phyloP scores from a whole-genome alignment of 495 filamentous ascomycete species.

The Podospora sp. region DNA sequence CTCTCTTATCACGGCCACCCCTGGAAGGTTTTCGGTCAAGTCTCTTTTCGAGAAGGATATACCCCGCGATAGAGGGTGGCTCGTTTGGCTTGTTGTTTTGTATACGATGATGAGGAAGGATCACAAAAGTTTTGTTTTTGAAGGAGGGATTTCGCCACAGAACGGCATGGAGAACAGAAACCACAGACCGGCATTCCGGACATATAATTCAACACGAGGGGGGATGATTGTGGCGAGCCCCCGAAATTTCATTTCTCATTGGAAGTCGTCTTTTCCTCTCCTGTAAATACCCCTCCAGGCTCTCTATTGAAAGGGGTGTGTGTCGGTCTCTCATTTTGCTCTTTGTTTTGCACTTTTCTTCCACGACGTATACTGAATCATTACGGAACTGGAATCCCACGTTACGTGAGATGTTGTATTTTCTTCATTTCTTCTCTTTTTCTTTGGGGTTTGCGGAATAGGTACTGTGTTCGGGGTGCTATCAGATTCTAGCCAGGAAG shows the following conservation, averaged over 20 bases:
- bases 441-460: background rate
- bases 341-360: background rate
- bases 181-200: background rate
- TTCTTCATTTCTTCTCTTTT: background rate
- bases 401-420: background rate
- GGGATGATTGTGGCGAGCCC: background rate
- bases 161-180: background rate
- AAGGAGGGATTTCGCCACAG: background rate
- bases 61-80: slow-evolving; percentile 6
- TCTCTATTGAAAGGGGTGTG: background rate
- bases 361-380: background rate
- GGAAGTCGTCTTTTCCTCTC: background rate
- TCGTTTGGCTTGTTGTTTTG: background rate
- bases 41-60: slow-evolving; percentile 8
- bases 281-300: too few species aligned
- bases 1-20: slow-evolving; percentile 13
- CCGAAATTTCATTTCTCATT: background rate
- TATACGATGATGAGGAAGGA: background rate
- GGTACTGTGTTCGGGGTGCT: background rate
- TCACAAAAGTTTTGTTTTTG: slow-evolving; percentile 20
- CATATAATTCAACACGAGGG: background rate
- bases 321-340: background rate
- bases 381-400: background rate
- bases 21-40: slow-evolving; percentile 2
- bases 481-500: background rate